These are phyloP conservation scores for Auriscalpium orientale DNA, from an alignment of 768 basidiomycete species.

Conservation along the genomic window DNA sequence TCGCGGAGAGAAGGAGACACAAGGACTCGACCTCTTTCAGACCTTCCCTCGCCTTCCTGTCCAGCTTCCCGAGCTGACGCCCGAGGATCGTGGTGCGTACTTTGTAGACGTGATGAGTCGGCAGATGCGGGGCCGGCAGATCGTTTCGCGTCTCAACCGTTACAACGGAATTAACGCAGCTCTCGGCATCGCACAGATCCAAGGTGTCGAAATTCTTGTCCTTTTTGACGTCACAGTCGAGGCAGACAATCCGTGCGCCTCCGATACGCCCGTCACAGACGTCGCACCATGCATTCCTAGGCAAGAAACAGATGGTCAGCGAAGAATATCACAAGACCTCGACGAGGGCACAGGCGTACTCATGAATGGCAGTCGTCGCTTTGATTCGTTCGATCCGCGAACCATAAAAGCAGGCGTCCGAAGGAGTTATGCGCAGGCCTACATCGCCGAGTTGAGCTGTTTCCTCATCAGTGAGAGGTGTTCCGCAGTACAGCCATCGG, in stretches of 20 bases:
- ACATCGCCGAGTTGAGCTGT: conserved; percentile 6
- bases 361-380: conserved; percentile 16
- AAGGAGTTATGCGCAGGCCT: conserved; percentile 15
- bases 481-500: conserved; percentile 16
- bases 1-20: background rate
- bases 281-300: conserved; percentile 18
- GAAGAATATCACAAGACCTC: background rate
- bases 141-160: conserved; percentile 4
- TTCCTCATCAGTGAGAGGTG: conserved; percentile 14
- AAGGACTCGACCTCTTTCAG: background rate
- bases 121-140: conserved; percentile 19
- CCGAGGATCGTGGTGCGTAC: conserved; percentile 13
- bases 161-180: conserved; percentile 16
- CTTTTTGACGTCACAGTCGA: conserved; percentile 21
- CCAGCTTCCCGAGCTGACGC: background rate
- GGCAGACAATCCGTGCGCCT: conserved; percentile 24
- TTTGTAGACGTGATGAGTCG: conserved; percentile 26
- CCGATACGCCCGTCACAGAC: conserved; percentile 20
- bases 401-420: conserved; percentile 21
- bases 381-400: conserved; percentile 13
- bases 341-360: conserved; percentile 5
- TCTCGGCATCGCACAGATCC: conserved; percentile 23
- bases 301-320: background rate
- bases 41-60: background rate
- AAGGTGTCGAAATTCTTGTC: conserved; percentile 13